Conservation (phyloP, 2,329 filamentous ascomycete species). For the Didymella lethalis region DNA sequence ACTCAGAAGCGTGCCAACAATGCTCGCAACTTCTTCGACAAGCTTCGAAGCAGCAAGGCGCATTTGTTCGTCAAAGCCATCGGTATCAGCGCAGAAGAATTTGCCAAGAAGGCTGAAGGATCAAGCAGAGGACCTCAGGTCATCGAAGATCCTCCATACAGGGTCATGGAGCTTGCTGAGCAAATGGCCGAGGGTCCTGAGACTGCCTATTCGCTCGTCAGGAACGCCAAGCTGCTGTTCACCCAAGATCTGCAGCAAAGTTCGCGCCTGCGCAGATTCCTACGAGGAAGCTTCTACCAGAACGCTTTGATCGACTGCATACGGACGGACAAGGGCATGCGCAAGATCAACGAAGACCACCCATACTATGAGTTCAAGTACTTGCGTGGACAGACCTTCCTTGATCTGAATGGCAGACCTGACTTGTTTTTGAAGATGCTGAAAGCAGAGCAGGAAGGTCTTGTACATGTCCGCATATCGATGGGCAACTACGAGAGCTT, state of each 20-base stretch:
- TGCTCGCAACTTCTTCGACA: constrained; percentile 81
- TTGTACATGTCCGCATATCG: constrained; percentile 83
- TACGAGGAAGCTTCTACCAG: constrained; percentile 83
- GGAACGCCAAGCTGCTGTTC: constrained; percentile 84
- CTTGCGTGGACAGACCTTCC: constrained; percentile 84
- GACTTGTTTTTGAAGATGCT: constrained; percentile 97
- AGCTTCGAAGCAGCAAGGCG: constrained; percentile 79
- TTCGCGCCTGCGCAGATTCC: constrained; percentile 86
- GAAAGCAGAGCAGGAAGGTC: constrained; percentile 91
- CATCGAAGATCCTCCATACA: constrained; percentile 81
- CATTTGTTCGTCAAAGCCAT: constrained; percentile 87
- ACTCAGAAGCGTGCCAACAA: constrained; percentile 83
- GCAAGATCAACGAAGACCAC: constrained; percentile 92
- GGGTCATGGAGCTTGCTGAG: constrained; percentile 88
- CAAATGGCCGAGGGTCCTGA: constrained; percentile 59
- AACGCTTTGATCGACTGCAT: constrained; percentile 85
- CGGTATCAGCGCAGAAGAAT: constrained; percentile 85
- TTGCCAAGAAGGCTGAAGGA: constrained; percentile 85
- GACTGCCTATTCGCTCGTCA: constrained; percentile 77
- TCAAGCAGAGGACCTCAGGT: constrained; percentile 70
- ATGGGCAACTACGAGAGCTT: constrained; percentile 80
- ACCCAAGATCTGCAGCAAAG: constrained; percentile 88
- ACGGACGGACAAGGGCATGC: constrained; percentile 91
- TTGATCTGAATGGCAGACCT: constrained; percentile 80
- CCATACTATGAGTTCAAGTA: constrained; percentile 99